These are phyloP conservation scores for Ophiognomonia clavigignenti-juglandacearum DNA, from an alignment of 2,329 filamentous ascomycete genomes.

Conservation along the genomic window DNA sequence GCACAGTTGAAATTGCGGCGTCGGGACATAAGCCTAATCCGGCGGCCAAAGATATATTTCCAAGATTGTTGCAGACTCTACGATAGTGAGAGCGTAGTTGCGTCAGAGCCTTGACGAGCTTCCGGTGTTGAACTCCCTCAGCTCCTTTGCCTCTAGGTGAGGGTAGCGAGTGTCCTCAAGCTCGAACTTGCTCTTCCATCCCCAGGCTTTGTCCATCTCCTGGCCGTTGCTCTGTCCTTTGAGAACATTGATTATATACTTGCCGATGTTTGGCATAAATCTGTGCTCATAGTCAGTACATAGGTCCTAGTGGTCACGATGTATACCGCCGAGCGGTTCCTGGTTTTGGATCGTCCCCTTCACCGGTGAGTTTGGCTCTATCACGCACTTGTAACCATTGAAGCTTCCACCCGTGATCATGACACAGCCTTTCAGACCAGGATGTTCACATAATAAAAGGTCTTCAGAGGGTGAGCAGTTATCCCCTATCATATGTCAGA, in stretches of 20 bases:
- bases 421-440: background rate
- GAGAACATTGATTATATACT: conserved; percentile 6
- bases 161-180: no score
- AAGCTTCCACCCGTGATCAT: conserved; percentile 3
- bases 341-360: background rate
- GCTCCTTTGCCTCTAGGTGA: no score
- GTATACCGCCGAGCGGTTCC: background rate
- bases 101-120: no score
- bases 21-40: no score
- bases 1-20: no score
- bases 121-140: no score
- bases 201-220: conserved; percentile 5
- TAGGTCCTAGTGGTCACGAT: no score
- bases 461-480: conserved; percentile 4
- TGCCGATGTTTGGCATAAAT: background rate
- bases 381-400: conserved; percentile 1
- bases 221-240: background rate
- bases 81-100: no score
- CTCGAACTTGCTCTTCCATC: conserved; percentile 1
- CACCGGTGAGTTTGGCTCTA: no score
- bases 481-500: background rate
- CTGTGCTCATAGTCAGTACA: background rate
- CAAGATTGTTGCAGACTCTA: no score
- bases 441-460: conserved; percentile 4
- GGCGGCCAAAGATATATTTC: no score